phyloP scores from a whole-genome alignment of 371 early-diverging fungal species.

The Apophysomyces ossiformis region DNA sequence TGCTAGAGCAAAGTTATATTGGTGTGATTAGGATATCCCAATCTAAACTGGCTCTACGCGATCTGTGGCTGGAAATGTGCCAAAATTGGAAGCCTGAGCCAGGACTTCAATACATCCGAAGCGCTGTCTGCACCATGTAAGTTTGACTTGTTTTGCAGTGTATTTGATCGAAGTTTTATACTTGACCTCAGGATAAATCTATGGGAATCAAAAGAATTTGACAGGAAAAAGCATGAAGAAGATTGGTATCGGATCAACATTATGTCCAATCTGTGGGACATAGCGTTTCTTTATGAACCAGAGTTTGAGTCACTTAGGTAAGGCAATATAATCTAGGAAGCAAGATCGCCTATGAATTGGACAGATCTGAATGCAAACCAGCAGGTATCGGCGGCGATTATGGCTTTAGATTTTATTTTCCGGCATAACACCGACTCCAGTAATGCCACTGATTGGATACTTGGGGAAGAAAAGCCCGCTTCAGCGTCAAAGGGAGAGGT shows the following conservation, averaged over 20 bases:
- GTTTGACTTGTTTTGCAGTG: too few relatives aligned
- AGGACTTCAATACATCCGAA: too few relatives aligned
- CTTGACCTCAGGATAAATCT: too few relatives aligned
- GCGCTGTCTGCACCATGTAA: too few relatives aligned
- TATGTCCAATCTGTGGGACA: neutral
- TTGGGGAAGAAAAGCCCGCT: slow-evolving; percentile 1
- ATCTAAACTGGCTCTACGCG: too few relatives aligned
- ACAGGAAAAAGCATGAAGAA: neutral
- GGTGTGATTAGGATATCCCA: too few relatives aligned
- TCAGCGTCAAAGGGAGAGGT: slow-evolving; percentile 7
- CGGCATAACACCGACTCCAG: neutral
- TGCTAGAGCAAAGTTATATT: too few relatives aligned
- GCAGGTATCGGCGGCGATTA: neutral
- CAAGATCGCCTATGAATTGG: neutral
- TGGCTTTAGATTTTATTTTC: too few relatives aligned
- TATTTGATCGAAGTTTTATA: too few relatives aligned
- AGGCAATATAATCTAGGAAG: slow-evolving; percentile 1
- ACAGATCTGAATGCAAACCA: slow-evolving; percentile 3
- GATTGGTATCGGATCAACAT: neutral
- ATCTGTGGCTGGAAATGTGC: too few relatives aligned
- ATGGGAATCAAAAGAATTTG: too few relatives aligned
- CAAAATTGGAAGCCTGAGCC: too few relatives aligned
- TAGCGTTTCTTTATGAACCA: neutral
- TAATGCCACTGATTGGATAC: slow-evolving; percentile 6
- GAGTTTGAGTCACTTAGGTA: slow-evolving; percentile 3